These are phyloP conservation scores for Aspergillus tamarii DNA, from an alignment of 2,329 filamentous ascomycete species.

Conservation along the genomic window DNA sequence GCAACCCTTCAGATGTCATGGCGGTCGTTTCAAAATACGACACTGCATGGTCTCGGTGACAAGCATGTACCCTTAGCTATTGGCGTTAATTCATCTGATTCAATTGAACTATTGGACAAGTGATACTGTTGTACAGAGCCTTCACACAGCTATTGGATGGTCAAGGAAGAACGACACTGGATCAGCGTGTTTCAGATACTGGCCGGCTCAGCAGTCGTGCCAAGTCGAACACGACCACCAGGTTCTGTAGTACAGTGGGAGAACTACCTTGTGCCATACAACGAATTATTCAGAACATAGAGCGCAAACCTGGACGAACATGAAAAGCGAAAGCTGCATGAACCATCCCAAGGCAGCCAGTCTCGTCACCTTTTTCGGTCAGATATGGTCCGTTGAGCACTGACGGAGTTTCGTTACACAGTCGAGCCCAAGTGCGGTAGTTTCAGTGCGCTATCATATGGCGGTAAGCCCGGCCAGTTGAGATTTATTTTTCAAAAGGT, in stretches of 20 bases:
- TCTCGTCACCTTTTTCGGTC: not conserved
- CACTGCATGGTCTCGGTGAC: constrained; percentile 26
- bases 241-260: constrained; percentile 2
- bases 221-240: not conserved
- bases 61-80: constrained; percentile 24
- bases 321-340: not conserved
- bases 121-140: constrained; percentile 15
- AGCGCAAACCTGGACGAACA: not conserved
- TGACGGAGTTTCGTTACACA: not conserved
- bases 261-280: not conserved
- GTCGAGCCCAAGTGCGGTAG: not conserved
- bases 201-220: not conserved
- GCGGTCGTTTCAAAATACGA: constrained; percentile 22
- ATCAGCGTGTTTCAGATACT: not conserved
- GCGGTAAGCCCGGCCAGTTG: constrained; percentile 1
- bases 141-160: not conserved
- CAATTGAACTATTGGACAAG: constrained; percentile 18
- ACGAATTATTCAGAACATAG: constrained; percentile 1
- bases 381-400: constrained; percentile 3
- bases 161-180: not conserved
- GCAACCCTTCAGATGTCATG: constrained; percentile 20
- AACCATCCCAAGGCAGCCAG: not conserved
- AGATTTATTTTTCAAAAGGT: not conserved
- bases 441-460: constrained; percentile 3
- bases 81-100: constrained; percentile 21